phyloP scores from a whole-genome alignment of 805 yeast species.

The Kuraishia hungarica region DNA sequence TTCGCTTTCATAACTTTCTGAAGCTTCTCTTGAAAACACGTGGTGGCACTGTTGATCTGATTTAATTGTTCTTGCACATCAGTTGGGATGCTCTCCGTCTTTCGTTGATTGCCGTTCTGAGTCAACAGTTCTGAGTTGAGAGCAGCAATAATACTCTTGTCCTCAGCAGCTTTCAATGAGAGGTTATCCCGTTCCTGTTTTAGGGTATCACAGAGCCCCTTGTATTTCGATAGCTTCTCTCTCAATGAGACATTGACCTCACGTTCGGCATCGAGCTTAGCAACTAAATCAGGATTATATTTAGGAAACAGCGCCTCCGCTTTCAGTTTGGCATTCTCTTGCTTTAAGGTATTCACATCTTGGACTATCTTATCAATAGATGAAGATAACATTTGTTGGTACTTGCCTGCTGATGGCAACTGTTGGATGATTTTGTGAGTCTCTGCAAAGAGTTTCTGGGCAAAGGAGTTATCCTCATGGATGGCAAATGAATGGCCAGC shows the following conservation, averaged over 20 bases:
- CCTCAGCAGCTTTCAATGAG: not conserved
- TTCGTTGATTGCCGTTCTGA: not conserved
- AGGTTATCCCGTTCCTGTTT: not conserved
- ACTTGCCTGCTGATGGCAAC: not conserved
- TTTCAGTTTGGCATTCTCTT: conserved; percentile 4
- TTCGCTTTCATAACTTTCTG: not conserved
- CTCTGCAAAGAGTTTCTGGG: conserved; percentile 1
- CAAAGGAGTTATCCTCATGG: not conserved
- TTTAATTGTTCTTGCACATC: not conserved
- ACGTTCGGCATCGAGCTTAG: conserved; percentile 3
- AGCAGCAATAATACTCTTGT: too few species aligned
- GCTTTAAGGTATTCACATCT: conserved; percentile 3
- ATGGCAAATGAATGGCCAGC: not conserved
- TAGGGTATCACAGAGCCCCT: not conserved
- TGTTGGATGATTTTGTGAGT: conserved; percentile 1
- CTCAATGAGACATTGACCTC: conserved; percentile 7
- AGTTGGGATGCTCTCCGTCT: not conserved
- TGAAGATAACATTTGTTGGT: conserved; percentile 1
- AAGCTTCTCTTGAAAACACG: not conserved
- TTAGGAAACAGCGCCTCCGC: not conserved
- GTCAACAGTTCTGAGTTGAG: not conserved
- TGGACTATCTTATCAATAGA: conserved; percentile 1
- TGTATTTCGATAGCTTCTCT: conserved; percentile 4
- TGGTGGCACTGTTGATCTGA: not conserved
- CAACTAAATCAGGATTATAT: not conserved